Evolutionary conservation across 805 yeast species (phyloP).

Genomic region (Ogataea zsoltii): DNA sequence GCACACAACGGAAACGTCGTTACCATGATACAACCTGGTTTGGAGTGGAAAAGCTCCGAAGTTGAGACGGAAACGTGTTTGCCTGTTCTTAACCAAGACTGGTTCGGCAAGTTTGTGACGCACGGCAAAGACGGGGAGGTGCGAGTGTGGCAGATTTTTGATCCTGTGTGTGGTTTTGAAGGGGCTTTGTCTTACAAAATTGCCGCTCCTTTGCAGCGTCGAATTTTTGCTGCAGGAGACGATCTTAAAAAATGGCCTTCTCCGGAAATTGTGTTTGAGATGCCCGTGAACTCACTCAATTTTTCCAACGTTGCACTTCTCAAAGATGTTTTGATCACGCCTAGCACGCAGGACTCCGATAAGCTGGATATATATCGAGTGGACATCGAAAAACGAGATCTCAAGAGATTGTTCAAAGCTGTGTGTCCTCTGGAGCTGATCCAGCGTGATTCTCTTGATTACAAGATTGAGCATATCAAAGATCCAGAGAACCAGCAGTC

Average conservation of each 20-base stretch:
- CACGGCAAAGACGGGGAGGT: conserved; percentile 68
- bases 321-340: conserved; percentile 44
- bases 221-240: conserved; percentile 21
- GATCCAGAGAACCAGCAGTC: conserved; percentile 17
- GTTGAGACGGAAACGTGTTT: conserved; percentile 4
- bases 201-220: conserved; percentile 19
- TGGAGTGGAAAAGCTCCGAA: conserved; percentile 29
- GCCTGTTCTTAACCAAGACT: conserved; percentile 25
- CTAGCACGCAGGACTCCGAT: conserved; percentile 65
- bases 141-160: conserved; percentile 45
- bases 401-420: conserved; percentile 37
- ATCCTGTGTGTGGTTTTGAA: conserved; percentile 15
- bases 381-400: conserved; percentile 2
- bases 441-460: conserved; percentile 26
- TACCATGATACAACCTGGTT: conserved; percentile 47
- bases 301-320: conserved; percentile 61
- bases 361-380: conserved; percentile 61
- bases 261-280: conserved; percentile 39
- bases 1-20: conserved; percentile 57
- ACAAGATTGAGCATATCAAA: conserved; percentile 14
- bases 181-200: conserved; percentile 18
- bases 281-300: conserved; percentile 74
- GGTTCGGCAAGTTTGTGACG: conserved; percentile 50
- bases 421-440: conserved; percentile 31
- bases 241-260: conserved; percentile 17